Base-by-base conservation (phyloP, 805 yeast species). In the Cyberlindnera petersonii region DNA sequence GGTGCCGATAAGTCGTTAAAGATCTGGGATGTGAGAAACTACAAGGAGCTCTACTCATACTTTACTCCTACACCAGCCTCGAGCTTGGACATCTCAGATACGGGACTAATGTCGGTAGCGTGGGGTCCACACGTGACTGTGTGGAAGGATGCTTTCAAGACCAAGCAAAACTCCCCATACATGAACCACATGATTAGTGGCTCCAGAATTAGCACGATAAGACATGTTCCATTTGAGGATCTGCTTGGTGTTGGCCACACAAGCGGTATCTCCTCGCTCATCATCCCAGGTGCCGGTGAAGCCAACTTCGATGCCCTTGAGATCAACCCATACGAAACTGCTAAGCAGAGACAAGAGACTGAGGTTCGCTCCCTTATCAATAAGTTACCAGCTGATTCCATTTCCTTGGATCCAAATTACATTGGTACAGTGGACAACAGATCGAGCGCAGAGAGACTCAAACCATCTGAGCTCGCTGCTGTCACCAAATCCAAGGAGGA, bases 241-340 rank as follows among this genome's bases (percentile, higher is more conserved):
- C 68, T 91, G n/a, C 69, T 93, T 18, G 95, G 96, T 19, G 75
- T 84, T 9, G 97, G 97, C 3, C 94, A 87, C 58, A 70, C 75
- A 35, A 63, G 65, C 2, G 95, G 96, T 31, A 71, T 88, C 28
- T 75, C 82, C n/a, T 80, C 93, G n/a, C 51, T 93, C 44, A 82
- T 93, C 50, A 73, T 93, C 42, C 98, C 98, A 28, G 98, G 98
- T 19, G 71, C 97, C 29, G 98, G 98, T 69, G 98, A 93, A 66
- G 96, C 98, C 46, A 93, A 93, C 65, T 88, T 77, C 61, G 98
- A 93, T 68, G 88, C 98, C 3, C 63, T 88, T 60, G 98, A 93
- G 64, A 64, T 79, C 55, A 93, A 93, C 61, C 98, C 98, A 47
- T 93, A 72, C 65, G 96, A 87, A 62, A 77, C 96, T 9, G 78